Base-by-base conservation (phyloP, 2,329 filamentous ascomycete genomes). In the Teratosphaeria viscida region DNA sequence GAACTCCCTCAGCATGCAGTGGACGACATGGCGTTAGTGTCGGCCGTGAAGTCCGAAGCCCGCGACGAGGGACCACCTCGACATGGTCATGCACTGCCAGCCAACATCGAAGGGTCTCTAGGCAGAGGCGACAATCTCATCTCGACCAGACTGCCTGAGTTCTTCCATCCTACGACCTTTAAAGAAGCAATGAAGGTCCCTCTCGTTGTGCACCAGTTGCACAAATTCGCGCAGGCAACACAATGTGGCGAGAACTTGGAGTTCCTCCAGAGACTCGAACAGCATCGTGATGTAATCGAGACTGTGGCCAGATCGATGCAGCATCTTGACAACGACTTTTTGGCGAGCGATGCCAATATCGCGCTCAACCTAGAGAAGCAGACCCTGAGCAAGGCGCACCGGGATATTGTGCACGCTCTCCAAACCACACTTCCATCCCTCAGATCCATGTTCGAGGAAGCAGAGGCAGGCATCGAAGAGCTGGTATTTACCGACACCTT, bases 401-500 rank as follows among this genome's bases (percentile, higher is more conserved):
- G 19, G n/a, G 56, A 61, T 39, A 58, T 61, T n/a, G 61, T 57
- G 32, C 12, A 35, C 8, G 27, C 49, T 12, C 37, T 63, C 11
- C 23, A 39, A 10, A 32, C 49, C 11, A 58, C 57, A 3, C 7
- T 63, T 14, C 61, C 61, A 4, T n/a, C 39, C 3, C 29, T 63
- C 19, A 59, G 55, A 43, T 26, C 49, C 29, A 60, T 64, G 3
- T 65, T 64, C 43, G 39, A 43, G 35, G 57, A 58, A 34, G 62
- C 63, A 11, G 54, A 61, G 35, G 34, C 12, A 26, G 61, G 61
- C 14, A 59, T 63, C 12, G 63, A 65, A 52, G 54, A 47, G 8
- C 56, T 62, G 1, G 63, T 64, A 3, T 63, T 62, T 29, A 62
- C 58, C 2, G 77, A 81, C 39, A 72, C 81, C 19, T 83, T 81